phyloP scores from a whole-genome alignment of 2,329 filamentous ascomycete species.

The Tricladium varicosporioides region DNA sequence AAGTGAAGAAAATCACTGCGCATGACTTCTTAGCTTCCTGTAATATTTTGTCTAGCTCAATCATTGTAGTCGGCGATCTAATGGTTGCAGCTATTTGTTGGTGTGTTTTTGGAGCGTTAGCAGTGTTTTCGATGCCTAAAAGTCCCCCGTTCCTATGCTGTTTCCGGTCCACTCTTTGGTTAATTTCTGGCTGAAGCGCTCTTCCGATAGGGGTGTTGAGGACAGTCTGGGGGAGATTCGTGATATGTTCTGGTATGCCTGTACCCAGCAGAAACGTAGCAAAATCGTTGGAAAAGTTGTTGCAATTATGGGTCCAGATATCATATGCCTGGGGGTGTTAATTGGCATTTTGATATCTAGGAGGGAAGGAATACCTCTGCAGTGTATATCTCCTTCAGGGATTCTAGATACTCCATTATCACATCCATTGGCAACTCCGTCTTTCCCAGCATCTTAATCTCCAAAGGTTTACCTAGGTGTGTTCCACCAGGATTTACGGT shows the following conservation, averaged over 20 bases:
- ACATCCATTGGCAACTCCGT: slow-evolving; percentile 79
- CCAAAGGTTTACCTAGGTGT: slow-evolving; percentile 81
- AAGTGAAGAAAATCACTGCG: slow-evolving; percentile 90
- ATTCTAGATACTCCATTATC: slow-evolving; percentile 84
- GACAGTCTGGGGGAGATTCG: slow-evolving; percentile 79
- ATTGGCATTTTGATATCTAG: not conserved
- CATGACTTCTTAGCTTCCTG: slow-evolving; percentile 61
- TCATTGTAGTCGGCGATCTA: slow-evolving; percentile 56
- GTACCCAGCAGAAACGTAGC: slow-evolving; percentile 84
- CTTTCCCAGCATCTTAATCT: slow-evolving; percentile 69
- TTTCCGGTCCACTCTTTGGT: slow-evolving; percentile 58
- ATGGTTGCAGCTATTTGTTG: slow-evolving; percentile 47
- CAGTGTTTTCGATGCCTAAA: slow-evolving; percentile 26
- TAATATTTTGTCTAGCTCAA: slow-evolving; percentile 60
- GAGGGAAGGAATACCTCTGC: slow-evolving; percentile 53
- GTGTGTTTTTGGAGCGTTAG: slow-evolving; percentile 17
- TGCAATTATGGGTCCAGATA: slow-evolving; percentile 89
- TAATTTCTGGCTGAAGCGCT: slow-evolving; percentile 78
- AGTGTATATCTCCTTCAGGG: slow-evolving; percentile 78
- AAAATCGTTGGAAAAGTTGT: slow-evolving; percentile 95
- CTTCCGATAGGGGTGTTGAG: slow-evolving; percentile 83
- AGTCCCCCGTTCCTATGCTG: slow-evolving; percentile 49
- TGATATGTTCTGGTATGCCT: slow-evolving; percentile 84
- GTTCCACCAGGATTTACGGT: slow-evolving; percentile 77
- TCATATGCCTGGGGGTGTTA: slow-evolving; percentile 68